Evolutionary conservation across 352 stramenopile genomes (phyloP).

Genomic region (Pythium grandisporangium): DNA sequence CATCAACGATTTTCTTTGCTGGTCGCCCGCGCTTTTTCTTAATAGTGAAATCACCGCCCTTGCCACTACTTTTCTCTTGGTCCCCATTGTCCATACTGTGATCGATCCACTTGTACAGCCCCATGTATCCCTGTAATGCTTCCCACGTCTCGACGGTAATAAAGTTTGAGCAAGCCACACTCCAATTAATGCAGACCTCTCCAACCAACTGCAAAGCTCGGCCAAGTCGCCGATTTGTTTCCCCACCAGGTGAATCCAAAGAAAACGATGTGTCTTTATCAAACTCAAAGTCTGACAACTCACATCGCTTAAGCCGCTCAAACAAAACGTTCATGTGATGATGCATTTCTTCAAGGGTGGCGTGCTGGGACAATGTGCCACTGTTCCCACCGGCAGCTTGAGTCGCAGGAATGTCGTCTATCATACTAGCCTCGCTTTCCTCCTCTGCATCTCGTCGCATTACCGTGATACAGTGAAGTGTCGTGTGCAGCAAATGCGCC

Average conservation of each 20-base stretch:
- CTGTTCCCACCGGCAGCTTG: slow-evolving; percentile 17
- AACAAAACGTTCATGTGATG: slow-evolving; percentile 22
- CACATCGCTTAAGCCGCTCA: slow-evolving; percentile 34
- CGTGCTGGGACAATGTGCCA: too few species aligned
- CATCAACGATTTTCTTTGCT: too few species aligned
- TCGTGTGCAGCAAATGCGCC: slow-evolving; percentile 23
- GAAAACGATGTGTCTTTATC: slow-evolving; percentile 33
- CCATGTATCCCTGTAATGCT: slow-evolving; percentile 15
- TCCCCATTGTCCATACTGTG: neutral
- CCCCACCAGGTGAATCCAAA: slow-evolving; percentile 10
- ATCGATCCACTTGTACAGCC: slow-evolving; percentile 27
- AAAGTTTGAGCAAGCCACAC: slow-evolving; percentile 8
- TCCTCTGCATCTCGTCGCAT: slow-evolving; percentile 11
- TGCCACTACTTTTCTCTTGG: too few species aligned
- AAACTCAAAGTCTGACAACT: slow-evolving; percentile 36
- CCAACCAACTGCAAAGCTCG: slow-evolving; percentile 16
- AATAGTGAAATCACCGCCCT: too few species aligned
- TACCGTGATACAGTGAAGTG: slow-evolving; percentile 20
- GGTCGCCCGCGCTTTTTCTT: too few species aligned
- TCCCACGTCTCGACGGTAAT: slow-evolving; percentile 12
- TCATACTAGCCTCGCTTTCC: slow-evolving; percentile 18
- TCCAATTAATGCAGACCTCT: slow-evolving; percentile 36
- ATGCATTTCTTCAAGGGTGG: slow-evolving; percentile 14
- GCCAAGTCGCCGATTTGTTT: slow-evolving; percentile 22
- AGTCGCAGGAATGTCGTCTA: slow-evolving; percentile 26